These are phyloP conservation scores for Leishmania martiniquensis DNA, from an alignment of 208 protist genomes.

Conservation along the genomic window DNA sequence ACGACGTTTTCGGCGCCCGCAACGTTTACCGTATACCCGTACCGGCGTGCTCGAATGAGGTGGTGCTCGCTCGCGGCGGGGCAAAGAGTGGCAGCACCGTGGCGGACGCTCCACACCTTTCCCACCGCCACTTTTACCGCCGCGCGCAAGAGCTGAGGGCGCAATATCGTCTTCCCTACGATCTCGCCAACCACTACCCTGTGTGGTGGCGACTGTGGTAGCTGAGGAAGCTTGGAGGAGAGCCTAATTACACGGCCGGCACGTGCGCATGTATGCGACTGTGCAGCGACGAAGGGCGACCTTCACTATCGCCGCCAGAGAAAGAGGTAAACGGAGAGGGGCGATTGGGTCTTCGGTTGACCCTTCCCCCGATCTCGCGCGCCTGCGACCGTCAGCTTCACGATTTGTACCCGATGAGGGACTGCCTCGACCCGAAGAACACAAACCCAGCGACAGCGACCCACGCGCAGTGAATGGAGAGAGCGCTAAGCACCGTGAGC, in stretches of 20 bases:
- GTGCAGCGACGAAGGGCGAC: not conserved
- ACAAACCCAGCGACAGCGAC: not conserved
- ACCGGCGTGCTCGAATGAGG: slow-evolving; percentile 67
- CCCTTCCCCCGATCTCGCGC: not conserved
- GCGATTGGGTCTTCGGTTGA: not conserved
- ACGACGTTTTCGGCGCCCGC: slow-evolving; percentile 50
- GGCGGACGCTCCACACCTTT: slow-evolving; percentile 32
- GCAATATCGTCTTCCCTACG: slow-evolving; percentile 70
- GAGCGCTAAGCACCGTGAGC: not conserved
- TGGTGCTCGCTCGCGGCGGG: slow-evolving; percentile 68
- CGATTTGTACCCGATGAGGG: not conserved
- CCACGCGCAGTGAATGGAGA: not conserved
- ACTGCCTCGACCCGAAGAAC: not conserved
- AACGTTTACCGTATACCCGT: slow-evolving; percentile 78
- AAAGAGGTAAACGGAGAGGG: not conserved
- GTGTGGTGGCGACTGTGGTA: slow-evolving; percentile 88
- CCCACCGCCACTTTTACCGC: slow-evolving; percentile 63
- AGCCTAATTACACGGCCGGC: not conserved
- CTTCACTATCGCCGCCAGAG: not conserved
- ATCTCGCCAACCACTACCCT: slow-evolving; percentile 71
- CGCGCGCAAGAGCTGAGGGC: slow-evolving; percentile 58
- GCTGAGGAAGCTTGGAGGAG: not conserved
- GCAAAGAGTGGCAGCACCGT: slow-evolving; percentile 6
- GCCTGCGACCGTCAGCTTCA: not conserved
- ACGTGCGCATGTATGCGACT: not conserved